Percentiles rank a stretch among this genome's conserved stretches.
These are phyloP conservation scores for Mycena maculata DNA, from an alignment of 768 basidiomycete species.

Conservation along the genomic window DNA sequence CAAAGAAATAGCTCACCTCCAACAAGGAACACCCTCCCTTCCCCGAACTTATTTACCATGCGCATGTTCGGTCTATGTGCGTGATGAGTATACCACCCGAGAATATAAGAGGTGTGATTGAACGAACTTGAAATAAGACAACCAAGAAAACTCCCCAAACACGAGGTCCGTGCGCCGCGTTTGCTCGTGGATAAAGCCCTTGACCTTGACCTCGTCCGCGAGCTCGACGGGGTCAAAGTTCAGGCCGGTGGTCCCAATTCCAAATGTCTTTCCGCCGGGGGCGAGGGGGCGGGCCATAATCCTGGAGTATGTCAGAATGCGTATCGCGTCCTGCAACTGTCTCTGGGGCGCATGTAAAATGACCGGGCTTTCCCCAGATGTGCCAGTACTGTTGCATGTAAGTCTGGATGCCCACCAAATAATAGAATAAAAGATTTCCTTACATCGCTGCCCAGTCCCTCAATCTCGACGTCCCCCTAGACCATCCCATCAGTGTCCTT, in stretches of 20 bases:
- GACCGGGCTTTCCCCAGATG: conserved; percentile 35
- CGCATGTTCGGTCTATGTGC: conserved; percentile 43
- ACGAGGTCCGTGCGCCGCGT: conserved; percentile 30
- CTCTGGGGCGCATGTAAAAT: conserved; percentile 32
- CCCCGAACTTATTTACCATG: conserved; percentile 40
- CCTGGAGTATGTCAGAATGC: conserved; percentile 13
- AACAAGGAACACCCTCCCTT: conserved; percentile 39
- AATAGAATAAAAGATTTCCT: background rate
- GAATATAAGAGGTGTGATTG: too few relatives aligned
- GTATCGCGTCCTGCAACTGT: too few relatives aligned
- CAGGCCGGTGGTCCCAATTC: conserved; percentile 35
- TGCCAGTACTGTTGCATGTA: conserved; percentile 36
- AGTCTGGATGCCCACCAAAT: too few relatives aligned
- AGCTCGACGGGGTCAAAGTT: conserved; percentile 35
- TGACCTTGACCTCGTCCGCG: conserved; percentile 29
- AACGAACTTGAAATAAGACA: conserved; percentile 33
- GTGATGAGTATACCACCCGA: too few relatives aligned
- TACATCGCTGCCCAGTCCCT: conserved; percentile 35
- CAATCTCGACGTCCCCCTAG: conserved; percentile 40
- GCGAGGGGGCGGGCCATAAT: conserved; percentile 34
- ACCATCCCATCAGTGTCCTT: conserved; percentile 40
- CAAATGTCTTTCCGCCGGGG: conserved; percentile 25
- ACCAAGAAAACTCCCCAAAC: conserved; percentile 30
- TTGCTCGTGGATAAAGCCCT: conserved; percentile 27
- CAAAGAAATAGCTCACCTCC: conserved; percentile 35